Evolutionary conservation across 768 basidiomycete genomes (phyloP).

Genomic region (Boletus barrowsii): DNA sequence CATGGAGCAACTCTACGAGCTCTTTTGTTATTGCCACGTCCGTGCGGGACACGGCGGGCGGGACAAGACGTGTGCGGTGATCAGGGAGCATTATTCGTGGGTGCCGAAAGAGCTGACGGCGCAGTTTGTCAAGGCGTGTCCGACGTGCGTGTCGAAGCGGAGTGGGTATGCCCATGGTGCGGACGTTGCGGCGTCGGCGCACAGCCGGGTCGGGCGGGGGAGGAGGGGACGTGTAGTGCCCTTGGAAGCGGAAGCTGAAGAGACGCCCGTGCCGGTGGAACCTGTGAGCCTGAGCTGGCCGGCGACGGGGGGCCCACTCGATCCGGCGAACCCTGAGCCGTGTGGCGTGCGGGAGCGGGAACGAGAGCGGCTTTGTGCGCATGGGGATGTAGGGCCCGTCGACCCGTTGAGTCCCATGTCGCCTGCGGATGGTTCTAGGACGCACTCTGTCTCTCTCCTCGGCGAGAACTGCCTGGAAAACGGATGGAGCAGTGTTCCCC

Average conservation of each 20-base stretch:
- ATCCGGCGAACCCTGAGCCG: slow-evolving; percentile 18
- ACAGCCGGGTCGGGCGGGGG: not conserved
- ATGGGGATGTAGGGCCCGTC: not conserved
- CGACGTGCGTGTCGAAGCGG: slow-evolving; percentile 59
- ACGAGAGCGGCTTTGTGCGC: not conserved
- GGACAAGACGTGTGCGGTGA: slow-evolving; percentile 69
- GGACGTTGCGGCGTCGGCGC: not conserved
- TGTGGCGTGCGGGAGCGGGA: slow-evolving; percentile 10
- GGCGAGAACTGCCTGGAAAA: not conserved
- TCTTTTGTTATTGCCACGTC: slow-evolving; percentile 71
- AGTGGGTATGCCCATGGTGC: slow-evolving; percentile 32
- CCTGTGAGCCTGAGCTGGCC: slow-evolving; percentile 15
- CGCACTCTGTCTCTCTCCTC: not conserved
- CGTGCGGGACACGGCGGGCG: slow-evolving; percentile 68
- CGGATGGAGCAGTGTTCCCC: slow-evolving; percentile 2
- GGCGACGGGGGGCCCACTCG: slow-evolving; percentile 26
- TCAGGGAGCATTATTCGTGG: slow-evolving; percentile 74
- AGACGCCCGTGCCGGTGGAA: not conserved
- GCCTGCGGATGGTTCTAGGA: not conserved
- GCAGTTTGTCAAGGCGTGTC: slow-evolving; percentile 75
- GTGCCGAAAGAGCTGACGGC: slow-evolving; percentile 82
- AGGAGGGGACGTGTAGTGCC: not conserved
- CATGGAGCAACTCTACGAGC: slow-evolving; percentile 73
- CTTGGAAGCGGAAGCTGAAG: not conserved
- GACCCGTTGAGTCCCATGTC: not conserved